Percentiles rank a stretch among this genome's conserved stretches.
Conservation (phyloP, 2,329 filamentous ascomycete genomes). For the Arthrobotrys pseudoclavata region DNA sequence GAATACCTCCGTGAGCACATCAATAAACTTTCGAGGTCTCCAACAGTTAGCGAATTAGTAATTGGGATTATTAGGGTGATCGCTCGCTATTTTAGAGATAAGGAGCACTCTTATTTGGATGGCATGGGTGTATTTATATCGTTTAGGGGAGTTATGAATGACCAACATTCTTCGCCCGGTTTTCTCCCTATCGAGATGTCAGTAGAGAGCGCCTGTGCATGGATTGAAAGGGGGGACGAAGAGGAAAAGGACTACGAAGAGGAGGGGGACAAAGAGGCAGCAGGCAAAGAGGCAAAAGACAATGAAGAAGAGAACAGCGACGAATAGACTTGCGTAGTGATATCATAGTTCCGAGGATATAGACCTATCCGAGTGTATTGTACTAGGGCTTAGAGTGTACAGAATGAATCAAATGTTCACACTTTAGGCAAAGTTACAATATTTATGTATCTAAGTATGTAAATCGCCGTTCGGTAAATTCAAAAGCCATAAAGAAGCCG, state of each 20-base stretch:
- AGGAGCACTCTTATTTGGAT: not conserved
- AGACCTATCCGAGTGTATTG: no score
- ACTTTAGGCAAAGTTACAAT: no score
- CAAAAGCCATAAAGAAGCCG: not conserved
- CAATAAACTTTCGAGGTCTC: not conserved
- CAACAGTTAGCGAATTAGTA: slow-evolving; percentile 18
- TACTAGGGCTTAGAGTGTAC: no score
- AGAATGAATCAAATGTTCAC: no score
- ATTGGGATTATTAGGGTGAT: not conserved
- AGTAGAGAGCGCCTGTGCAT: slow-evolving; percentile 15
- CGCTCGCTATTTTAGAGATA: not conserved
- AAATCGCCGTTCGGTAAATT: not conserved
- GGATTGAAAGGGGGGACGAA: not conserved
- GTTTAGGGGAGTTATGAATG: slow-evolving; percentile 27
- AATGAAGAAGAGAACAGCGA: no score
- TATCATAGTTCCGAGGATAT: no score
- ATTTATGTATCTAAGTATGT: no score
- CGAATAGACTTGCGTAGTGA: no score
- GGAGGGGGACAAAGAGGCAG: no score
- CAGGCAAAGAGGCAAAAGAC: no score
- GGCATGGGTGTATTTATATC: slow-evolving; percentile 7
- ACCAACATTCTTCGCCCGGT: not conserved
- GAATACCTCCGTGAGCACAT: not conserved
- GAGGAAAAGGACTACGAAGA: not conserved
- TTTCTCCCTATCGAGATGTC: slow-evolving; percentile 24